Evolutionary conservation across 2,329 filamentous ascomycete species (phyloP).

Genomic region (Colletotrichum cordylinicola): DNA sequence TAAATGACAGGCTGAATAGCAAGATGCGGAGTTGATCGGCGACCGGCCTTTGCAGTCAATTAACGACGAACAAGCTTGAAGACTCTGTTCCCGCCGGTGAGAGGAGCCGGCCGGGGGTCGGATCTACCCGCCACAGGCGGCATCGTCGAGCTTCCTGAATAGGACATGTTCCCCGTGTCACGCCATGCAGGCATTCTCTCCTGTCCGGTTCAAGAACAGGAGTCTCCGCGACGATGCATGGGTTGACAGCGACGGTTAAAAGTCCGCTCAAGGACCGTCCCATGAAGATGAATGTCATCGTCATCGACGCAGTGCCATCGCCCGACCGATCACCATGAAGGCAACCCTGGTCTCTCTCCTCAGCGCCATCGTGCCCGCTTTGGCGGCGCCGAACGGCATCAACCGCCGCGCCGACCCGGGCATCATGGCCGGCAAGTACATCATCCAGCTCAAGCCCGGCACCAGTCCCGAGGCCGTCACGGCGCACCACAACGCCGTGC

Average conservation of each 20-base stretch:
- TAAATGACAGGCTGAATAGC: not conserved
- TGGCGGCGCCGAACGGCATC: conserved; percentile 3
- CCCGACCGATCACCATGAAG: conserved; percentile 4
- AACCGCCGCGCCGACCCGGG: not conserved
- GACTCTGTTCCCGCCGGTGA: not conserved
- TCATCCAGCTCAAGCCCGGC: conserved; percentile 48
- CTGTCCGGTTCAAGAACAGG: not conserved
- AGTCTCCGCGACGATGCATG: not conserved
- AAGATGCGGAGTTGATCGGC: not conserved
- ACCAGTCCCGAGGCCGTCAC: conserved; percentile 28
- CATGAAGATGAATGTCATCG: not conserved
- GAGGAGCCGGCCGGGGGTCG: conserved; percentile 9
- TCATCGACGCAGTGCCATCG: not conserved
- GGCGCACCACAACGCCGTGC: conserved; percentile 31
- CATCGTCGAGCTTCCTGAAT: conserved; percentile 13
- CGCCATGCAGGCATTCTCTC: not conserved
- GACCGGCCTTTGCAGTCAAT: not conserved
- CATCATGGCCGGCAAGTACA: conserved; percentile 46
- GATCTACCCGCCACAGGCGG: conserved; percentile 4
- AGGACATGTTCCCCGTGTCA: conserved; percentile 10
- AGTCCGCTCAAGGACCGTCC: not conserved
- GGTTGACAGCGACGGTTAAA: not conserved
- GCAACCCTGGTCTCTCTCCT: not conserved
- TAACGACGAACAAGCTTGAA: not conserved
- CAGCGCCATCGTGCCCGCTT: not conserved